A percentile compares a stretch with the other conserved stretches of the same genome.
Conservation (phyloP, 768 basidiomycete species). For the Calocera cornea region DNA sequence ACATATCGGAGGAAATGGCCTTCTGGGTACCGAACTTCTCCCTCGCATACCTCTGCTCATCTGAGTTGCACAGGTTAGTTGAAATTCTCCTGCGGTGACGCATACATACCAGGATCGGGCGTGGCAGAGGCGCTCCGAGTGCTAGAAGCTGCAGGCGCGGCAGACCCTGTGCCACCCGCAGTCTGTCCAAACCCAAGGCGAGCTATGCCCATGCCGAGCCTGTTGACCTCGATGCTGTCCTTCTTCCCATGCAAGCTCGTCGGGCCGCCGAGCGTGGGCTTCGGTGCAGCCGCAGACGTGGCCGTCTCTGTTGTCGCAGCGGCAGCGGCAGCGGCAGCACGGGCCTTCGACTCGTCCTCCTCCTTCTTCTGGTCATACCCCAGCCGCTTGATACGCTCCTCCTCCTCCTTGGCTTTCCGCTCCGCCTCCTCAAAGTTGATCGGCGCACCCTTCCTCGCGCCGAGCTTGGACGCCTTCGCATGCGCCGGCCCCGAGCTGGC, state of each 20-base stretch:
- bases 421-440: slow-evolving; percentile 95
- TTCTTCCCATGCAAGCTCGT: slow-evolving; percentile 25
- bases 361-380: slow-evolving; percentile 82
- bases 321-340: slow-evolving; percentile 22
- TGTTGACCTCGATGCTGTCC: slow-evolving; percentile 38
- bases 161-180: slow-evolving; percentile 37
- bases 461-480: slow-evolving; percentile 34
- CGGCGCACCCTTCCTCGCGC: slow-evolving; percentile 74
- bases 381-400: slow-evolving; percentile 78
- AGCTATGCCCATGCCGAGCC: slow-evolving; percentile 57
- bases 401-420: slow-evolving; percentile 77
- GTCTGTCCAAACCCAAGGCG: slow-evolving; percentile 76
- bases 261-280: slow-evolving; percentile 16
- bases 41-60: slow-evolving; percentile 65
- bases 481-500: slow-evolving; percentile 18
- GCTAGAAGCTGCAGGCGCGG: slow-evolving; percentile 38
- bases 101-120: not conserved
- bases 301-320: slow-evolving; percentile 22
- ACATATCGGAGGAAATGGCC: slow-evolving; percentile 96
- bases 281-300: slow-evolving; percentile 14
- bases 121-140: slow-evolving; percentile 27
- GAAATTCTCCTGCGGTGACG: not conserved
- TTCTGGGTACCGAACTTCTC: slow-evolving; percentile 89
- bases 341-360: slow-evolving; percentile 65
- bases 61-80: slow-evolving; percentile 16